A percentile compares a stretch with the other conserved stretches of the same genome.
Conservation (phyloP, 805 yeast species). For the Suhomyces vadensis region DNA sequence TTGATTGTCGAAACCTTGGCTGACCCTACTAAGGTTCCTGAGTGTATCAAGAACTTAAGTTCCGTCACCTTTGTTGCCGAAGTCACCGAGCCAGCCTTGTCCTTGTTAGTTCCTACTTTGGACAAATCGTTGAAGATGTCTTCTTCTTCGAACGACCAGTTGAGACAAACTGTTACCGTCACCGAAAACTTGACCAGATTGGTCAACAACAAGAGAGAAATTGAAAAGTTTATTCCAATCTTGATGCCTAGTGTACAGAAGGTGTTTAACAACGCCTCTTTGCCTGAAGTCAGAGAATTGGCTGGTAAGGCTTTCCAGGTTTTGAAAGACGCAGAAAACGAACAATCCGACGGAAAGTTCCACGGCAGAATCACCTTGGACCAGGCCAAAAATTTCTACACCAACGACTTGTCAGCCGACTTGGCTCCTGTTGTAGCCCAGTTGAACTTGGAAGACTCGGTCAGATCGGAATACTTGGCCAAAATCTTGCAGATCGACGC, state of each 20-base stretch:
- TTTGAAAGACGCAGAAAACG: constrained; percentile 74
- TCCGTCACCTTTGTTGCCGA: constrained; percentile 97
- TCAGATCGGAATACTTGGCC: constrained; percentile 49
- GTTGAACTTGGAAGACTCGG: constrained; percentile 33
- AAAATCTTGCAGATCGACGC: constrained; percentile 40
- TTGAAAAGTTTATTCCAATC: constrained; percentile 81
- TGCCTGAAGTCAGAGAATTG: constrained; percentile 94
- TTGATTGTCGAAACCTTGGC: constrained; percentile 83
- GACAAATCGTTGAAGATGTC: constrained; percentile 85
- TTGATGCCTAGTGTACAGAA: constrained; percentile 89
- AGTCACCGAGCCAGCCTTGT: constrained; percentile 93
- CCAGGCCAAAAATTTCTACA: constrained; percentile 50
- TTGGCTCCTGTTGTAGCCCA: constrained; percentile 13
- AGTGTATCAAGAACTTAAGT: constrained; percentile 83
- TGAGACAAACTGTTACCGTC: constrained; percentile 94
- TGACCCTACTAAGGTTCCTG: constrained; percentile 85
- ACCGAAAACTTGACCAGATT: constrained; percentile 93
- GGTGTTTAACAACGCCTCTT: constrained; percentile 85
- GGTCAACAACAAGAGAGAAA: constrained; percentile 91
- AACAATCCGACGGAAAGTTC: constrained; percentile 67
- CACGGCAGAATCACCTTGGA: constrained; percentile 68
- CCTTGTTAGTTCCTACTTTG: constrained; percentile 87
- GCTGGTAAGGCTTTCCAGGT: constrained; percentile 86
- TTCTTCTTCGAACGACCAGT: constrained; percentile 90
- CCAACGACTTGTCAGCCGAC: constrained; percentile 19